phyloP scores from a whole-genome alignment of 2,329 filamentous ascomycete species.

The Lecanosticta acicola region DNA sequence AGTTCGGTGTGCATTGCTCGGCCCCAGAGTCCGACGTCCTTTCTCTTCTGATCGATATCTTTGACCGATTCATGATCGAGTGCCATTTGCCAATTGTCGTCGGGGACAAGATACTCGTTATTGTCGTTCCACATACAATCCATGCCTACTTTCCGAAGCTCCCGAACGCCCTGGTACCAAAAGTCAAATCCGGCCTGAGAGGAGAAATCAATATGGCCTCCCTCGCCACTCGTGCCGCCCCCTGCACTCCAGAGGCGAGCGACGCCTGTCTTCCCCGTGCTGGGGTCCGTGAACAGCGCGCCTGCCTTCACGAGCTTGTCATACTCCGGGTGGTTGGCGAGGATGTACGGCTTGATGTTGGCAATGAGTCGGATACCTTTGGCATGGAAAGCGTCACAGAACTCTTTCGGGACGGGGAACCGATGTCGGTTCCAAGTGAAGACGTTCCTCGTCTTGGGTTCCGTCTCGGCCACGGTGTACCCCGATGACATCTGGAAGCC shows the following conservation, averaged over 20 bases:
- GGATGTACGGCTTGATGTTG: conserved; percentile 68
- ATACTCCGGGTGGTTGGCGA: conserved; percentile 63
- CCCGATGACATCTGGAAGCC: conserved; percentile 69
- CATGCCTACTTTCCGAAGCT: conserved; percentile 58
- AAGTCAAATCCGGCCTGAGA: conserved; percentile 61
- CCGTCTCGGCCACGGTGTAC: conserved; percentile 61
- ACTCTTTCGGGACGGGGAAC: conserved; percentile 62
- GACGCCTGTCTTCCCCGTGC: conserved; percentile 44
- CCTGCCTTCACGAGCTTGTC: conserved; percentile 52
- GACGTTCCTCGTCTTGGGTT: conserved; percentile 65
- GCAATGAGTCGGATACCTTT: conserved; percentile 62
- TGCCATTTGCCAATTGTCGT: conserved; percentile 60
- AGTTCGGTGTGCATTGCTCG: conserved; percentile 64
- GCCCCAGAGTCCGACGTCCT: conserved; percentile 62
- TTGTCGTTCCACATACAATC: conserved; percentile 77
- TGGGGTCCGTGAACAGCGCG: conserved; percentile 59
- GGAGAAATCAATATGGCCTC: conserved; percentile 69
- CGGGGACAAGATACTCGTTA: conserved; percentile 65
- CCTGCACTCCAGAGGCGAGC: conserved; percentile 67
- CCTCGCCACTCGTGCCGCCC: conserved; percentile 63
- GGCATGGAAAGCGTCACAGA: conserved; percentile 56
- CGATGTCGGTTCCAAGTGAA: conserved; percentile 66
- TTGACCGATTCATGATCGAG: conserved; percentile 43
- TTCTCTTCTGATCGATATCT: conserved; percentile 32
- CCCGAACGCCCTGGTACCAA: conserved; percentile 65